Conservation (phyloP, 768 basidiomycete genomes). For the Asterophora parasitica region DNA sequence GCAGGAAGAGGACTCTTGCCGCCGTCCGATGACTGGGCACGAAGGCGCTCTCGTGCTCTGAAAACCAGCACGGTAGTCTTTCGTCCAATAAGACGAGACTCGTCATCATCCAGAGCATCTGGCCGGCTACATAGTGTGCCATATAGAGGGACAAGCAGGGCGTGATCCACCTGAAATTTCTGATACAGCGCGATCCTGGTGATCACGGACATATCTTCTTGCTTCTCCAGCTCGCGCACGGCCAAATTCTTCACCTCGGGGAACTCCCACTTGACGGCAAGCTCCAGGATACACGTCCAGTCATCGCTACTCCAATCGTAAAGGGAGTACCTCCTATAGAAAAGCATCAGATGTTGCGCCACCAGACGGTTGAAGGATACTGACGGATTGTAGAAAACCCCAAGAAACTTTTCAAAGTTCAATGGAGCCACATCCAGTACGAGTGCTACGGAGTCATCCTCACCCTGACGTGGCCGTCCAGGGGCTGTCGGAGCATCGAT, state of each 20-base stretch:
- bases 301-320: conserved; percentile 45
- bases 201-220: conserved; percentile 3
- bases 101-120: conserved; percentile 46
- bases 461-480: conserved; percentile 29
- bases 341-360: neutral
- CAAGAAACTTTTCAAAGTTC: conserved; percentile 44
- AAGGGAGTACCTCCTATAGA: conserved; percentile 46
- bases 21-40: conserved; percentile 25
- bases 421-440: conserved; percentile 30
- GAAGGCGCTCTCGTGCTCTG: conserved; percentile 45
- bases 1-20: conserved; percentile 34
- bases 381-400: conserved; percentile 56
- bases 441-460: conserved; percentile 36
- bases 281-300: conserved; percentile 52
- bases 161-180: conserved; percentile 40
- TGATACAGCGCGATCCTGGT: conserved; percentile 47
- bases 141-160: conserved; percentile 49
- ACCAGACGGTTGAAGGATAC: conserved; percentile 7
- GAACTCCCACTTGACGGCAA: conserved; percentile 47
- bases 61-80: conserved; percentile 51
- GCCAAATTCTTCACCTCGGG: conserved; percentile 41
- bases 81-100: conserved; percentile 52
- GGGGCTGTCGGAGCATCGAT: conserved; percentile 27
- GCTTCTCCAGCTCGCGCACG: conserved; percentile 31
- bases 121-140: conserved; percentile 46